Base-by-base conservation (phyloP, 495 filamentous ascomycete genomes). In the Pseudomonodictys pantanalensis region DNA sequence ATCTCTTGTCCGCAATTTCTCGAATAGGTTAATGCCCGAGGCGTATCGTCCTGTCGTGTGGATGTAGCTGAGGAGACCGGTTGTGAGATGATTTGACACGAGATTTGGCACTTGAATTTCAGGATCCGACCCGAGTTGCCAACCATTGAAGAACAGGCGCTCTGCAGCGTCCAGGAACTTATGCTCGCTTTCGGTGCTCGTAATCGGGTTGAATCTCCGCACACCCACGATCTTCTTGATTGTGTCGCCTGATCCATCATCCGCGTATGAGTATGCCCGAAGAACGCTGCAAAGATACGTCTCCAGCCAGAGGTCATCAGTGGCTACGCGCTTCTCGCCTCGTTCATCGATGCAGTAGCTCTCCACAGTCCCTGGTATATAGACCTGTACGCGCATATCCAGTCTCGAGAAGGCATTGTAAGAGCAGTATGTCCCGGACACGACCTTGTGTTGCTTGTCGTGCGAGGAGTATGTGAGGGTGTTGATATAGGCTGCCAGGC, bases 361-460 rank as follows among this genome's bases (percentile, higher is more conserved):
- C 73, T 97, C 92, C 33, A 98, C 89, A 20, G 87, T 90, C 50
- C 93, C 93, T 28, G 93, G 93, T 65, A 97, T 97, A 55, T 90
- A 91, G 25, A 97, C 93, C 66, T 96, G 90, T 20, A 98, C 92
- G 41, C 93, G 91, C 95, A 98, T 97, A 69, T 98, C 93, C 33
- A 97, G 80, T 56, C 95, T 84, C 9, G 93, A 97, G 76, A 98
- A 97, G 62, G 93, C 93, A 90, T 98, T 98, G 79, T 98, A 98
- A 75, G 95, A 98, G 76, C 93, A 97, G 73, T 97, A 97, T 23
- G 95, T 81, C 12, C 93, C 93, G 48, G 92, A 93, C 12, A 91
- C 84, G 35, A 97, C 91, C 73, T 96, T 97, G 72, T 88, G 81
- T 43, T 87, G 87, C 65, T 93, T 90, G 66, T 90, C 90, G 60